These are phyloP conservation scores for Arthrobotrys sphaeroides DNA, from an alignment of 2,329 filamentous ascomycete genomes.

Conservation along the genomic window DNA sequence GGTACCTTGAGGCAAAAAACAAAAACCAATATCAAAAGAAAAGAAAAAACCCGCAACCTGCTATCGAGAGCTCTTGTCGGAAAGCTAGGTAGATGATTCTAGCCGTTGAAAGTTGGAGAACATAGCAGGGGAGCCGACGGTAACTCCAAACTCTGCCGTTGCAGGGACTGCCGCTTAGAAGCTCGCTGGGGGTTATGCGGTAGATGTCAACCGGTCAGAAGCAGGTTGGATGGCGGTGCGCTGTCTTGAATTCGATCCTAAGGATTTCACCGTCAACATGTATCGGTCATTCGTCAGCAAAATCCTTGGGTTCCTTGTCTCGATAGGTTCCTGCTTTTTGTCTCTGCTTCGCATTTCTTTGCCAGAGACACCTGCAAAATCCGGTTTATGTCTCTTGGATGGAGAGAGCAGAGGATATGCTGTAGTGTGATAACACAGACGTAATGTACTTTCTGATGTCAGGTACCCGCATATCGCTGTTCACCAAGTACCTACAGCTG, in stretches of 20 bases:
- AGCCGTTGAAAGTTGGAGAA: conserved; percentile 39
- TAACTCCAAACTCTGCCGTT: conserved; percentile 22
- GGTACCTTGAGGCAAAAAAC: conserved; percentile 48
- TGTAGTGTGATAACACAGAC: conserved; percentile 58
- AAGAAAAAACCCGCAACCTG: conserved; percentile 18
- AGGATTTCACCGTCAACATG: conserved; percentile 29
- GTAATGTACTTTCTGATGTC: conserved; percentile 55
- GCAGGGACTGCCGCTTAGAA: conserved; percentile 49
- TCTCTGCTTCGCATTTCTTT: conserved; percentile 28
- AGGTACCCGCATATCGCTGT: conserved; percentile 52
- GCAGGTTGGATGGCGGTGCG: conserved; percentile 32
- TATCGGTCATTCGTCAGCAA: conserved; percentile 38
- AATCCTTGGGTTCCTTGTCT: conserved; percentile 9
- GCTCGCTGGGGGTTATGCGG: conserved; percentile 46
- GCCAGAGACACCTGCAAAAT: conserved; percentile 57
- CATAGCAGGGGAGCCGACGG: conserved; percentile 24
- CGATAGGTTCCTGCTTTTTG: conserved; percentile 48
- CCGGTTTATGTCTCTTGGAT: conserved; percentile 56
- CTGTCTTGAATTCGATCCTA: conserved; percentile 37
- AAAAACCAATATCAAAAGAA: neutral
- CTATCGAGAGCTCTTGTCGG: conserved; percentile 31
- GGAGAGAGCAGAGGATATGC: neutral
- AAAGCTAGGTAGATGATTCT: conserved; percentile 23
- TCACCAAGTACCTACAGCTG: conserved; percentile 44
- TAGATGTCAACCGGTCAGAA: conserved; percentile 20